Evolutionary conservation across 805 yeast genomes (phyloP), one percentile per base, ranked within the genome.

Genomic region (Kluyveromyces aestuarii): DNA sequence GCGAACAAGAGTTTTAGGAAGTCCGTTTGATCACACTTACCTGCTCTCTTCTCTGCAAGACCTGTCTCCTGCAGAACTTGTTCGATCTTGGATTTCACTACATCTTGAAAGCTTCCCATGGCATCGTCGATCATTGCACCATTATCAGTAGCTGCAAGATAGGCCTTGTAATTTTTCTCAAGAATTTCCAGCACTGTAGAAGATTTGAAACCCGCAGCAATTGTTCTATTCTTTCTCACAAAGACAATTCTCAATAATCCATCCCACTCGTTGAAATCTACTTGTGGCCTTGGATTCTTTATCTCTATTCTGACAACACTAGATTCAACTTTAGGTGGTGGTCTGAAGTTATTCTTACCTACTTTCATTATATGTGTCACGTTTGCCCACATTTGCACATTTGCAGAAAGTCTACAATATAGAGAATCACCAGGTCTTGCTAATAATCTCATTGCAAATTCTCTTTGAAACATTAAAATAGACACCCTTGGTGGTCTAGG

Each of bases 301-400:
- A 93, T 82, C 67, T 91, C 98, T 37, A 93, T 80, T 61, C 96
- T 78, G 17, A 93, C 98, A 44, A 93, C 99, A 36, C 95, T 84
- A 0, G 97, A 89, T 67, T 93, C 99, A 50, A 93, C 99, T 67
- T 93, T 90, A 50, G 99, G 99, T 10, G 99, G 99, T 21, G 99
- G 99, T 58, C 96, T 77, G 73, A 93, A 93, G 63, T 93, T 93
- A 64, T 93, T 93, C 63, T 82, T 85, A 21, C 98, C 98, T 30
- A 93, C 99, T 68, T 93, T 93, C 99, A 93, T 93, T 47, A 93
- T 87, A 66, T 93, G 99, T 8, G 95, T 89, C 14, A 93, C 97
- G 55, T 87, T 87, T n/a, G 97, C 96, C 97, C 98, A 93, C 98
- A 93, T 91, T 63, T 93, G 99, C 1, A 93, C 98, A 62, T 93